Evolutionary conservation across 768 basidiomycete genomes (phyloP).

Genomic region (Mycena floridula): DNA sequence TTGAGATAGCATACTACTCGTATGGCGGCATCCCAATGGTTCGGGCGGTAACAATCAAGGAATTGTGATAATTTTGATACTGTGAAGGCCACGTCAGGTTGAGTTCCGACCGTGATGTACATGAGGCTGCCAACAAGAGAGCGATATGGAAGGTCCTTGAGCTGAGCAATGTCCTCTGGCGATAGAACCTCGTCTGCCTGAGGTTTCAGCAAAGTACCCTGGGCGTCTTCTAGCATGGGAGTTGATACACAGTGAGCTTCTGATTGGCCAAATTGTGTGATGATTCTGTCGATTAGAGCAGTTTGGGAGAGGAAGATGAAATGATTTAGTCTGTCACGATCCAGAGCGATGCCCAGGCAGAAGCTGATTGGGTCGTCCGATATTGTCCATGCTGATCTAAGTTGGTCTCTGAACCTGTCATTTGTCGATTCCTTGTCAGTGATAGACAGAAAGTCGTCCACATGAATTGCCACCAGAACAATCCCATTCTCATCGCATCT

Average conservation of each 20-base stretch:
- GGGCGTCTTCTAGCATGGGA: slow-evolving; percentile 22
- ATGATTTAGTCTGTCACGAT: slow-evolving; percentile 14
- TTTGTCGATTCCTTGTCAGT: slow-evolving; percentile 6
- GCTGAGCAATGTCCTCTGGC: slow-evolving; percentile 9
- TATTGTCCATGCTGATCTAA: slow-evolving; percentile 22
- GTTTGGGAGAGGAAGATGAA: slow-evolving; percentile 18
- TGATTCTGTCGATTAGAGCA: no score
- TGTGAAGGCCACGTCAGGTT: slow-evolving; percentile 20
- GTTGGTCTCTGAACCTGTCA: slow-evolving; percentile 18
- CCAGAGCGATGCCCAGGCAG: no score
- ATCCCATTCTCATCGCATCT: slow-evolving; percentile 6
- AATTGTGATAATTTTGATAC: slow-evolving; percentile 21
- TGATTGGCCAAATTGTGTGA: slow-evolving; percentile 19
- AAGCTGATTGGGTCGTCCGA: no score
- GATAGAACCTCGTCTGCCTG: slow-evolving; percentile 5
- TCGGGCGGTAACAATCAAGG: slow-evolving; percentile 15
- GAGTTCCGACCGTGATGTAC: slow-evolving; percentile 14
- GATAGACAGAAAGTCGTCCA: slow-evolving; percentile 26
- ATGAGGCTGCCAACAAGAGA: slow-evolving; percentile 15
- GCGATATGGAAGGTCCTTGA: slow-evolving; percentile 19
- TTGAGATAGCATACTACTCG: slow-evolving; percentile 13
- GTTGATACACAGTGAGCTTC: slow-evolving; percentile 14
- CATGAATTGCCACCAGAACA: slow-evolving; percentile 24
- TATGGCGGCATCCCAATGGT: slow-evolving; percentile 22
- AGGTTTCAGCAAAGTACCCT: slow-evolving; percentile 12